These are phyloP conservation scores for Tieghemostelium lacteum DNA, from an alignment of 78 protist species.

Conservation along the genomic window DNA sequence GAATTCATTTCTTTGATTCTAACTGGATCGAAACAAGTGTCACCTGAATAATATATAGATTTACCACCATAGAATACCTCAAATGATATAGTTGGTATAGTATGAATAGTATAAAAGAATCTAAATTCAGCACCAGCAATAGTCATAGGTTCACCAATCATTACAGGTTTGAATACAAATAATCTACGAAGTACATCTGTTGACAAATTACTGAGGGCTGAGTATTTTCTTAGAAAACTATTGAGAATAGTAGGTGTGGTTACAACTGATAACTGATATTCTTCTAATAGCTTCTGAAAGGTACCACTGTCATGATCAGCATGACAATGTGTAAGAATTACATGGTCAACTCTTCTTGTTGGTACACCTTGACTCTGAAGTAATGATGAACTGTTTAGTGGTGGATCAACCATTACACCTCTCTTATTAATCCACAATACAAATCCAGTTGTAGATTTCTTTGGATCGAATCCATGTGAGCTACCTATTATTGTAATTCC, in stretches of 20 bases:
- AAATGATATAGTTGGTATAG: constrained; percentile 85
- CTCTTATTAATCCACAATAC: constrained; percentile 83
- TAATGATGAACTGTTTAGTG: constrained; percentile 70
- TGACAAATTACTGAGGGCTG: constrained; percentile 49
- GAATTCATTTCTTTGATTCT: constrained; percentile 68
- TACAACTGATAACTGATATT: constrained; percentile 82
- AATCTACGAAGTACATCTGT: constrained; percentile 49
- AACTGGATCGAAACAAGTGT: constrained; percentile 70
- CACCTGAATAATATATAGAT: constrained; percentile 64
- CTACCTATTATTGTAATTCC: constrained; percentile 86
- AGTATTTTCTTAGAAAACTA: constrained; percentile 83
- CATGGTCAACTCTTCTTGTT: constrained; percentile 73
- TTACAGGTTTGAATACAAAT: constrained; percentile 79
- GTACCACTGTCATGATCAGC: constrained; percentile 92
- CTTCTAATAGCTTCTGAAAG: constrained; percentile 80
- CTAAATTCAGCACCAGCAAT: constrained; percentile 78
- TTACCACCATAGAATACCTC: constrained; percentile 69
- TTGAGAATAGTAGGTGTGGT: constrained; percentile 83
- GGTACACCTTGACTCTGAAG: constrained; percentile 83
- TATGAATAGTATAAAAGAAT: constrained; percentile 86
- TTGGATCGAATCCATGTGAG: constrained; percentile 84
- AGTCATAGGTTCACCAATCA: constrained; percentile 79
- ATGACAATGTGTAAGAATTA: constrained; percentile 85
- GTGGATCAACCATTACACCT: constrained; percentile 90
- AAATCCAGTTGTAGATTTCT: constrained; percentile 86